Percentiles rank a stretch among this genome's conserved stretches.
phyloP scores from a whole-genome alignment of 129 eudicot species.

The Smallanthus sonchifolius region DNA sequence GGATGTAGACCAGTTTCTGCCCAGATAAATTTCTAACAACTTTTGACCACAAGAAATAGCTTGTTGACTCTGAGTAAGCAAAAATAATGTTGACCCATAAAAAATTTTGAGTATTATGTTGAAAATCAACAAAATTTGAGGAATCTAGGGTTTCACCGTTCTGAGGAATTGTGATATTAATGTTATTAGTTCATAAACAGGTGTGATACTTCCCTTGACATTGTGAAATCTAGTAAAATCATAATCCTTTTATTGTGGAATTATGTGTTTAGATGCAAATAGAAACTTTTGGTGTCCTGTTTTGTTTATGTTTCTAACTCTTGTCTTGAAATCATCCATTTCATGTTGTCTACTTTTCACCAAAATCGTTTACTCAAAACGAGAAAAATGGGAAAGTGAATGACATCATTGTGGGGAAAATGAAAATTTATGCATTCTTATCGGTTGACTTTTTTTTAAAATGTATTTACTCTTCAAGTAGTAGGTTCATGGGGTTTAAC shows the following conservation, averaged over 20 bases:
- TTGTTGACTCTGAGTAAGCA: background rate
- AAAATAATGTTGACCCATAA: background rate
- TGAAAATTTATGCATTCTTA: background rate
- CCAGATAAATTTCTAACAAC: background rate
- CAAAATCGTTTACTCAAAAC: background rate
- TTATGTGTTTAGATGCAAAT: slow-evolving; percentile 9
- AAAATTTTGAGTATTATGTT: background rate
- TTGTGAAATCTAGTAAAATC: background rate
- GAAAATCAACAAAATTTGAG: slow-evolving; percentile 9
- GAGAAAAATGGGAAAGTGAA: background rate
- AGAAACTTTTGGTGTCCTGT: background rate
- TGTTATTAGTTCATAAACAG: background rate
- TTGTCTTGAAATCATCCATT: slow-evolving; percentile 16
- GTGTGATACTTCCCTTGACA: background rate
- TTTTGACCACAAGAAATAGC: background rate
- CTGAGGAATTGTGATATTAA: background rate
- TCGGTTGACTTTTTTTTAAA: background rate
- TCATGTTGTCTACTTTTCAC: slow-evolving; percentile 2
- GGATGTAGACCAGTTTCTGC: slow-evolving; percentile 7
- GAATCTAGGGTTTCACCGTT: slow-evolving; percentile 11
- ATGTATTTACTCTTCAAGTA: background rate
- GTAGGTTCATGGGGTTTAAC: background rate
- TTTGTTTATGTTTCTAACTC: background rate
- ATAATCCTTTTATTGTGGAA: background rate
- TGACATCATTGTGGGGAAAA: background rate